These are phyloP conservation scores for Terana coerulea DNA, from an alignment of 768 basidiomycete genomes.

Conservation along the genomic window DNA sequence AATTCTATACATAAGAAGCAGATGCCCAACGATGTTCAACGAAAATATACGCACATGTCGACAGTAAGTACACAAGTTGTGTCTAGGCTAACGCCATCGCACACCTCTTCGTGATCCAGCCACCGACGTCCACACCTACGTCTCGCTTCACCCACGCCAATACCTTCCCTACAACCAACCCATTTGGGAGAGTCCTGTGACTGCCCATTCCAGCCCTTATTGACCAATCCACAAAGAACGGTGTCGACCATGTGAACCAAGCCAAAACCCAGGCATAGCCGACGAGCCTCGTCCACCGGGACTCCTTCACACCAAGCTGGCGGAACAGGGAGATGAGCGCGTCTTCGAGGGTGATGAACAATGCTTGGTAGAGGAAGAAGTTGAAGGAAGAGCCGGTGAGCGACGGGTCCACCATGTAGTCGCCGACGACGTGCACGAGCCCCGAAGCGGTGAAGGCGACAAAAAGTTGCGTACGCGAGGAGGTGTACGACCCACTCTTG, in stretches of 20 bases:
- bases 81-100: too few species aligned
- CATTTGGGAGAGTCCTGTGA: too few species aligned
- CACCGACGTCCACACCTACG: too few species aligned
- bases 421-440: constrained; percentile 15
- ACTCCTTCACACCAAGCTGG: background rate
- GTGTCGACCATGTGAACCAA: constrained; percentile 9
- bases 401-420: constrained; percentile 13
- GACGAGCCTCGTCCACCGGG: background rate
- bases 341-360: constrained; percentile 18
- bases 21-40: too few species aligned
- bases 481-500: constrained; percentile 12
- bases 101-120: too few species aligned
- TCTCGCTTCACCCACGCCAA: too few species aligned
- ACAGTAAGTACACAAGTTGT: too few species aligned
- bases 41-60: too few species aligned
- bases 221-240: constrained; percentile 5
- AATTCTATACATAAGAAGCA: too few species aligned
- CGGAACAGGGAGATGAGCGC: constrained; percentile 4
- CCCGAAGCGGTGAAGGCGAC: constrained; percentile 18
- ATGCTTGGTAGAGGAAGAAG: constrained; percentile 17
- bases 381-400: constrained; percentile 12
- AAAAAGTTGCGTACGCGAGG: constrained; percentile 19
- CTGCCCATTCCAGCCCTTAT: background rate
- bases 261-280: constrained; percentile 17
- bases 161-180: too few species aligned